Percentiles rank a stretch among this genome's conserved stretches.
These are phyloP conservation scores for Clarkia xantiana DNA, from an alignment of 345 rosid genomes.

Conservation along the genomic window DNA sequence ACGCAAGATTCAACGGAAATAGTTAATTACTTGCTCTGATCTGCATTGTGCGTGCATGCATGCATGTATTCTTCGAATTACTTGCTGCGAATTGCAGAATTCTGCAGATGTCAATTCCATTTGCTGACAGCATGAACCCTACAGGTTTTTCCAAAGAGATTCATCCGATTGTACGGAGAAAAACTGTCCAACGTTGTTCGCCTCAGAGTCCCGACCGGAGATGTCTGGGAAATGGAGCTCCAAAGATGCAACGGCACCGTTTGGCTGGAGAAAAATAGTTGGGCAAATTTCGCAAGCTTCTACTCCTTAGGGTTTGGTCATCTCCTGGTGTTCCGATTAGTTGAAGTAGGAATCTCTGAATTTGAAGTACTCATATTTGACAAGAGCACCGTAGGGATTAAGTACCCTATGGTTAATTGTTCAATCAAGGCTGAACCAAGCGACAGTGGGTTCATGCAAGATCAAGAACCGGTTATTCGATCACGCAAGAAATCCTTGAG, in stretches of 20 bases:
- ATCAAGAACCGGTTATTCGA: not conserved
- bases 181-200: not conserved
- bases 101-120: too few species aligned
- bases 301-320: constrained; percentile 9
- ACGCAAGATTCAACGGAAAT: too few species aligned
- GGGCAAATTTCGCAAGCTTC: constrained; percentile 7
- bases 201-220: constrained; percentile 9
- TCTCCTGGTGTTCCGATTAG: constrained; percentile 7
- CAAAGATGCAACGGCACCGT: not conserved
- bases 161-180: too few species aligned
- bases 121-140: too few species aligned
- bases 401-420: constrained; percentile 1
- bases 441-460: not conserved
- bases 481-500: not conserved
- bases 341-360: not conserved
- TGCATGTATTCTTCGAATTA: too few species aligned
- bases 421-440: not conserved
- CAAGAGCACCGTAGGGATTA: constrained; percentile 8
- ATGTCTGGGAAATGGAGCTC: constrained; percentile 11
- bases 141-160: too few species aligned
- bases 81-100: too few species aligned
- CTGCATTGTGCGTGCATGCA: too few species aligned
- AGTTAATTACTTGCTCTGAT: too few species aligned
- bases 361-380: constrained; percentile 9
- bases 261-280: constrained; percentile 6